Evolutionary conservation across 352 stramenopile genomes (phyloP), one percentile per base, ranked within the genome.

Genomic region (Globisporangium ultimum): DNA sequence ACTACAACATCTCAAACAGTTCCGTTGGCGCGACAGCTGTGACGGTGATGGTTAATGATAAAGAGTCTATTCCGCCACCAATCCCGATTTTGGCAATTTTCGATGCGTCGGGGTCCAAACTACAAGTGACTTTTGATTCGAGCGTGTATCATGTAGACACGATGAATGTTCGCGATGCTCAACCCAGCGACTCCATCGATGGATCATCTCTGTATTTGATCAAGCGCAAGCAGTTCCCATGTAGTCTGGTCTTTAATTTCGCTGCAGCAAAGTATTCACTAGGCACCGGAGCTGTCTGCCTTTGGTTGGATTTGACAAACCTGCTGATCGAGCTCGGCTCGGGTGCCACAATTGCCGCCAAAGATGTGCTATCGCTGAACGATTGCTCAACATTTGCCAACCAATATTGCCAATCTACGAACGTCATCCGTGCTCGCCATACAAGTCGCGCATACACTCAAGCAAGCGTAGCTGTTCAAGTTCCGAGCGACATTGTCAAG

Each of bases 1-100:
- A 61, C 32, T 93, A 93, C 68, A 87, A 90, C 45, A 70, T 82
- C 55, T 87, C 78, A 0, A 88, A 84, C 55, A 64, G 56, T 10
- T 75, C 78, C 0, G 63, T 78, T 1, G 77, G 77, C 0, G 53
- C 86, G 42, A 63, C 70, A 15, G 63, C 58, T 43, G 69, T 90
- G 0, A 42, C 62, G 0, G 74, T 88, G 17, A 78, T 87, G 59
- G 72, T 90, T 42, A 87, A 64, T 54, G 83, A 89, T 48, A 73
- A 71, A 4, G 83, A 93, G 24, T 58, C 77, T 2, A 81, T 89
- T 22, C 54, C 83, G 8, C 83, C 83, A 13, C 83, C 83, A 0
- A 42, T 89, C 0, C 83, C 77, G 0, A 20, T 80, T 3, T 61
- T 65, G 2, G 74, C 83, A 0, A 63, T 69, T 2, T 84, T 93